Evolutionary conservation across 306 rosid genomes (phyloP).

Genomic region (Quercus cerris): DNA sequence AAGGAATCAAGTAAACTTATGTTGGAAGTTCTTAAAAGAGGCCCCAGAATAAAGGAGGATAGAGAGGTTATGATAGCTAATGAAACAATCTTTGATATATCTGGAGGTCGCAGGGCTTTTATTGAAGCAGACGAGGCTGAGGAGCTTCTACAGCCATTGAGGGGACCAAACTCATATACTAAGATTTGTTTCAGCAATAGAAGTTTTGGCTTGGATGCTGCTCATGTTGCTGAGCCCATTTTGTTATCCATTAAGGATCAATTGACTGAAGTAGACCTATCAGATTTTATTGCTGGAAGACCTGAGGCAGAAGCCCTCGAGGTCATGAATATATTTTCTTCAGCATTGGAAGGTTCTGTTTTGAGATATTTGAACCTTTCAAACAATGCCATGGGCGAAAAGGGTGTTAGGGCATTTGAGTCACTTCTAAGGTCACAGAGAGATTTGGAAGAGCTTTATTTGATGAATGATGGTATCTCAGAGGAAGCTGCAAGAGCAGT

Average conservation of each 20-base stretch:
- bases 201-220: constrained; percentile 86
- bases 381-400: constrained; percentile 82
- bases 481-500: constrained; percentile 94
- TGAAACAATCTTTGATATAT: constrained; percentile 69
- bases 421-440: constrained; percentile 65
- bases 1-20: constrained; percentile 87
- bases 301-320: constrained; percentile 79
- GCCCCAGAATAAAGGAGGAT: constrained; percentile 57
- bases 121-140: constrained; percentile 67
- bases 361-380: constrained; percentile 68
- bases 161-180: constrained; percentile 48
- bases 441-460: constrained; percentile 78
- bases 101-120: constrained; percentile 71
- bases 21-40: constrained; percentile 82
- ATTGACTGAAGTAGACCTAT: constrained; percentile 66
- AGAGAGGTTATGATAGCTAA: constrained; percentile 32
- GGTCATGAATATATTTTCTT: constrained; percentile 78
- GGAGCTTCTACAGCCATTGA: constrained; percentile 57
- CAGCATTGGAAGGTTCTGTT: constrained; percentile 64
- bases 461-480: constrained; percentile 91
- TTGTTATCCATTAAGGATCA: constrained; percentile 62
- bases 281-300: constrained; percentile 87
- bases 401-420: constrained; percentile 79
- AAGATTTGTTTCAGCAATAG: constrained; percentile 79
- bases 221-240: constrained; percentile 65